A percentile compares a stretch with the other conserved stretches of the same genome.
Evolutionary conservation across 2,329 filamentous ascomycete genomes (phyloP).

Genomic region (Colletotrichum acutatum): DNA sequence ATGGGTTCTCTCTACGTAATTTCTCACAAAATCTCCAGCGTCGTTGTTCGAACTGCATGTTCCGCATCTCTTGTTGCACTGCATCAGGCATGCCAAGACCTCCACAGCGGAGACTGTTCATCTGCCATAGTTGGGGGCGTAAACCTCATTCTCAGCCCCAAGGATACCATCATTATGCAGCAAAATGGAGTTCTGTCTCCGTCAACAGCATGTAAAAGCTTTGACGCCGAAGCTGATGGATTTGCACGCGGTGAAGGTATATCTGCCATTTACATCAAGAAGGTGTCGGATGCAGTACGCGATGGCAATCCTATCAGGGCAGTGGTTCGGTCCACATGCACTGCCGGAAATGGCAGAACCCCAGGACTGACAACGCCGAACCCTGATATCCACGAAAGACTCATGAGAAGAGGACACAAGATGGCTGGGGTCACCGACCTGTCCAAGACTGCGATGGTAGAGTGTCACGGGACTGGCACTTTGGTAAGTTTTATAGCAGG

Average conservation of each 20-base stretch:
- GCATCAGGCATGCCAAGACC: conserved; percentile 48
- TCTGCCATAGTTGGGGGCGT: conserved; percentile 49
- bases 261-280: conserved; percentile 57
- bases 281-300: conserved; percentile 55
- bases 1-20: no score
- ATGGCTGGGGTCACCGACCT: conserved; percentile 41
- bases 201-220: conserved; percentile 47
- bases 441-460: conserved; percentile 45
- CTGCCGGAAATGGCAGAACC: conserved; percentile 55
- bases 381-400: conserved; percentile 42
- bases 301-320: conserved; percentile 57
- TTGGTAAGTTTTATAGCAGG: conserved; percentile 45
- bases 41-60: conserved; percentile 51
- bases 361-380: conserved; percentile 53
- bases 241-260: conserved; percentile 63
- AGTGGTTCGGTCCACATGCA: conserved; percentile 49
- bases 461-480: conserved; percentile 55
- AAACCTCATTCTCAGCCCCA: conserved; percentile 48
- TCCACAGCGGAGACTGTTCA: conserved; percentile 40
- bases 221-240: conserved; percentile 58
- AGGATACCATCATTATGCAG: conserved; percentile 43
- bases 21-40: conserved; percentile 29
- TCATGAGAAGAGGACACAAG: conserved; percentile 51
- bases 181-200: conserved; percentile 50
- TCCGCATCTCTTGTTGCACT: conserved; percentile 50